These are phyloP conservation scores for Corymbia citriodora DNA, from an alignment of 441 rosid species.

Conservation along the genomic window DNA sequence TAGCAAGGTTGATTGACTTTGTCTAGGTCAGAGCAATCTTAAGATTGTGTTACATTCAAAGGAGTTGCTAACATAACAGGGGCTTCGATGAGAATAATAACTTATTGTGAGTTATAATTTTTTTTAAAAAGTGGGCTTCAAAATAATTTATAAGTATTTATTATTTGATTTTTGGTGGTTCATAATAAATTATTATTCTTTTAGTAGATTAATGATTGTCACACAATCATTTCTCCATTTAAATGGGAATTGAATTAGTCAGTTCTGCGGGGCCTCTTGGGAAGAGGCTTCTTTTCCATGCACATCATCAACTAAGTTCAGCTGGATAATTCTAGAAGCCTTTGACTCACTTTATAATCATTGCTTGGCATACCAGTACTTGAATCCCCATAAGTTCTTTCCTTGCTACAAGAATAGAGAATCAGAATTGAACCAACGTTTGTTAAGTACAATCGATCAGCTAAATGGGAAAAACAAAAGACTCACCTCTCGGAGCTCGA, in stretches of 20 bases:
- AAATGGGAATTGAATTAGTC: constrained; percentile 20
- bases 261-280: constrained; percentile 19
- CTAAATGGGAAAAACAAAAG: neutral
- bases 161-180: too few species aligned
- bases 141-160: too few species aligned
- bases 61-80: too few species aligned
- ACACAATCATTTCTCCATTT: too few species aligned
- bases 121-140: too few species aligned
- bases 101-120: too few species aligned
- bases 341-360: constrained; percentile 37
- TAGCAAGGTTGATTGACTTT: constrained; percentile 26
- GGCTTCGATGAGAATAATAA: too few species aligned
- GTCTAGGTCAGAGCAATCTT: constrained; percentile 16
- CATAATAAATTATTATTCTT: too few species aligned
- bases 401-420: neutral
- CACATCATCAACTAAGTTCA: constrained; percentile 23
- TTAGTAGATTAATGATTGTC: too few species aligned
- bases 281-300: constrained; percentile 20
- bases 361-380: constrained; percentile 30
- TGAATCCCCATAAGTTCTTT: constrained; percentile 36
- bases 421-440: constrained; percentile 3
- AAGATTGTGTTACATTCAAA: constrained; percentile 18
- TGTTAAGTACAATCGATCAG: neutral
- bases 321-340: constrained; percentile 17
- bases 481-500: constrained; percentile 46